Percentiles rank a stretch among this genome's conserved stretches.
phyloP scores from a whole-genome alignment of 306 rosid species.

The Cercis canadensis region DNA sequence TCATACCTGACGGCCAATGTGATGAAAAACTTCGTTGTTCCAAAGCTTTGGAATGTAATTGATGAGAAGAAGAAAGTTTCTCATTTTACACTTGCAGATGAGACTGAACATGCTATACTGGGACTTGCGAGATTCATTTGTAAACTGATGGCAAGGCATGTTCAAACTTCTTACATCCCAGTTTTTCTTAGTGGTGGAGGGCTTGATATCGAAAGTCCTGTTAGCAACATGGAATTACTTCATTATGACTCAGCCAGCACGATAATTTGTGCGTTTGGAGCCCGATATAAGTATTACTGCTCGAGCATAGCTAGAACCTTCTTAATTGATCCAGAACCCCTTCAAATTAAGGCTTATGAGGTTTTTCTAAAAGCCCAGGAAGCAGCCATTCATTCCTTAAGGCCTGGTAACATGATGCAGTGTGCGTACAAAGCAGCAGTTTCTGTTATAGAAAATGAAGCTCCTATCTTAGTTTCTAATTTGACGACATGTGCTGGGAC shows the following conservation, averaged over 20 bases:
- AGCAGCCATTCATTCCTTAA: constrained; percentile 61
- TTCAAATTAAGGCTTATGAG: constrained; percentile 65
- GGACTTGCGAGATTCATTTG: constrained; percentile 60
- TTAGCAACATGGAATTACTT: constrained; percentile 64
- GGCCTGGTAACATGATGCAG: constrained; percentile 56
- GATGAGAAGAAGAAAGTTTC: constrained; percentile 72
- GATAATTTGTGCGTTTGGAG: constrained; percentile 72
- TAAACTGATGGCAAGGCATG: constrained; percentile 62
- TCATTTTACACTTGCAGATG: constrained; percentile 70
- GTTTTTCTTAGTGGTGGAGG: constrained; percentile 76
- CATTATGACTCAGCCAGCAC: constrained; percentile 70
- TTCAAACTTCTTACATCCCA: constrained; percentile 76
- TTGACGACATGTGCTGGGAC: constrained; percentile 76
- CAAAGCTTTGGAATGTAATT: constrained; percentile 69
- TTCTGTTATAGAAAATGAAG: constrained; percentile 63
- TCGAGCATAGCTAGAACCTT: constrained; percentile 68
- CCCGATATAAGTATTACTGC: constrained; percentile 76
- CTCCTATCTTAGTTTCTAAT: constrained; percentile 61
- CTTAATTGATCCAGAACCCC: constrained; percentile 64
- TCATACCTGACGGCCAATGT: constrained; percentile 57
- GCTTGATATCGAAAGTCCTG: constrained; percentile 75
- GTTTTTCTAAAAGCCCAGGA: constrained; percentile 73
- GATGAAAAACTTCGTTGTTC: constrained; percentile 63
- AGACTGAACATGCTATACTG: constrained; percentile 67
- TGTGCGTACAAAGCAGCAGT: constrained; percentile 66